Evolutionary conservation across 2,329 filamentous ascomycete species (phyloP), one percentile per base, ranked within the genome.

Genomic region (Domatiomyces globalis): DNA sequence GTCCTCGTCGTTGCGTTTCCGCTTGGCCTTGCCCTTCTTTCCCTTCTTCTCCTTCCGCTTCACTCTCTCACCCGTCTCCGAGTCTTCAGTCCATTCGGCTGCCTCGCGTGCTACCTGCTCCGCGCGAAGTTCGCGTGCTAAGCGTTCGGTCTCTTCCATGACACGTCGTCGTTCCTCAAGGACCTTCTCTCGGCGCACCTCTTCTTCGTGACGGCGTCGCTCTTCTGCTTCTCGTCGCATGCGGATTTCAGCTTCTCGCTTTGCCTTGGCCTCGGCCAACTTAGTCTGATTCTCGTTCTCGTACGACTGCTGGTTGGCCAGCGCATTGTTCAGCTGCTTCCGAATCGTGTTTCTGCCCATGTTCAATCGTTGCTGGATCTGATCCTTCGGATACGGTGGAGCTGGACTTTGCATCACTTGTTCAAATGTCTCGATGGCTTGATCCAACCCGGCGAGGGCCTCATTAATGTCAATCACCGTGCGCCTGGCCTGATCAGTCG

Each of bases 281-380:
- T 92, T 94, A 61, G 85, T 81, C 36, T 88, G 87, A 65, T 96
- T 95, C 72, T 86, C 87, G 61, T 88, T 84, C 66, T 98, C 92
- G 67, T 94, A 96, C 56, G 94, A 86, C 56, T 80, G 83, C 66
- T 98, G 92, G 59, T 80, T 84, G 58, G 87, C 82, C 46, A 90
- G 79, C 4, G 86, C 84, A 61, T 88, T 82, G 62, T 94, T 87
- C 10, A 98, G 78, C 66, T 98, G 90, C 62, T 87, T 88, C 58
- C 86, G 84, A 71, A 95, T 87, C 1, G 94, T 98, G 66, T 95
- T 95, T 54, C 85, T 83, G 58, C 87, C 89, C 92, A 98, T 98
- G 73, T 87, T 94, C 44, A 92, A 90, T 63, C 94, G 87, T 69
- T 94, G 87, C 66, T 96, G 90, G 36, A 98, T 80, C 60, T 95